These are phyloP conservation scores for Marchantia polymorpha DNA, from an alignment of 225 moss, liverwort and hornwort genomes.

Conservation along the genomic window DNA sequence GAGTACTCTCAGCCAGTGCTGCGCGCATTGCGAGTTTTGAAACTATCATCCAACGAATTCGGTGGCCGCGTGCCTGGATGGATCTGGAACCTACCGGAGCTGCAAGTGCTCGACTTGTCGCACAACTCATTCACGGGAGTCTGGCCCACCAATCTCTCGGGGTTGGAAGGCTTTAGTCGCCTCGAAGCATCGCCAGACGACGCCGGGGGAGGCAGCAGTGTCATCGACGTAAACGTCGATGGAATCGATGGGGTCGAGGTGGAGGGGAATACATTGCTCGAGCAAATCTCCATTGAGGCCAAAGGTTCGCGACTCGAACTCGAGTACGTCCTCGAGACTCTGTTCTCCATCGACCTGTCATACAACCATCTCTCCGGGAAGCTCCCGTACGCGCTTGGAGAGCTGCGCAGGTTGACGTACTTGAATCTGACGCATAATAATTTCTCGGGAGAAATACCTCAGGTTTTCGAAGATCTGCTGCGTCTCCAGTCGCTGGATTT, in stretches of 20 bases:
- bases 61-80: conserved; percentile 30
- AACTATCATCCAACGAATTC: conserved; percentile 8
- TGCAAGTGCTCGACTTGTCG: conserved; percentile 52
- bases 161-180: too few species aligned
- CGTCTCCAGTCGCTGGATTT: too few species aligned
- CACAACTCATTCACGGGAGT: conserved; percentile 39
- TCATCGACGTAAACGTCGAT: too few species aligned
- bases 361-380: not conserved
- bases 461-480: too few species aligned
- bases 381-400: not conserved
- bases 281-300: too few species aligned
- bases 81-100: conserved; percentile 36
- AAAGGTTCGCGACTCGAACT: not conserved
- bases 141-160: conserved; percentile 31
- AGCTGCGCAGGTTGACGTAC: not conserved
- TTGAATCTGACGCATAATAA: not conserved
- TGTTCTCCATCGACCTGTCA: not conserved
- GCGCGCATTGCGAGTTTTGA: not conserved
- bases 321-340: conserved; percentile 1
- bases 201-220: too few species aligned
- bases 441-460: not conserved
- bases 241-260: not conserved
- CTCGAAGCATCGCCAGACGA: too few species aligned
- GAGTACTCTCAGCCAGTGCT: too few species aligned
- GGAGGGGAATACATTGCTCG: too few species aligned